Percentiles rank a stretch among this genome's conserved stretches.
Conservation (phyloP, 352 stramenopile species). For the Hyaloperonospora brassicae region DNA sequence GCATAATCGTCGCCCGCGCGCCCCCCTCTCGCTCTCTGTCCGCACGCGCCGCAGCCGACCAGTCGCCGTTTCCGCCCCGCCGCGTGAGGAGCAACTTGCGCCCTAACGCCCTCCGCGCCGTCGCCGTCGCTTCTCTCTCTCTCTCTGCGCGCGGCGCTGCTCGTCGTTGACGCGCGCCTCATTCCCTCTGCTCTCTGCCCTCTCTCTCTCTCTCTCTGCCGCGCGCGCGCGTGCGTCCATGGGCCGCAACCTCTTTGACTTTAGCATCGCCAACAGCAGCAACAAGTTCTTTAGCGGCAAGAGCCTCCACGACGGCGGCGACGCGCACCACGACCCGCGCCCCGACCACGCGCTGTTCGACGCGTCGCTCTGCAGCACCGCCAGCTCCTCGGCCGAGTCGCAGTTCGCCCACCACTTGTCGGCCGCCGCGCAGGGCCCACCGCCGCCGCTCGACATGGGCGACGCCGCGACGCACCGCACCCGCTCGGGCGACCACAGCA, state of each 20-base stretch:
- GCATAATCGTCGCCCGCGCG: not conserved
- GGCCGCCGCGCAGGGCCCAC: not conserved
- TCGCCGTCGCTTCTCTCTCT: too few species aligned
- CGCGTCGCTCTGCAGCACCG: slow-evolving; percentile 25
- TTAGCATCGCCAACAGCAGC: slow-evolving; percentile 33
- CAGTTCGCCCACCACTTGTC: slow-evolving; percentile 1
- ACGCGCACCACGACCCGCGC: not conserved
- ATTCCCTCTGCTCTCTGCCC: not conserved
- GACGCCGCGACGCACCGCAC: slow-evolving; percentile 16
- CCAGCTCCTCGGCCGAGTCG: slow-evolving; percentile 25
- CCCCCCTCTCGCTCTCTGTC: too few species aligned
- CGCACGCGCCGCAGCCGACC: too few species aligned
- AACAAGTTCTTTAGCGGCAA: slow-evolving; percentile 31
- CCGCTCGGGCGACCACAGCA: slow-evolving; percentile 18
- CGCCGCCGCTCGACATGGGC: slow-evolving; percentile 19
- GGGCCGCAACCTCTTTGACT: slow-evolving; percentile 33
- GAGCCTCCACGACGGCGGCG: slow-evolving; percentile 7
- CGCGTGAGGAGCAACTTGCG: too few species aligned
- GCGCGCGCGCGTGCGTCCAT: slow-evolving; percentile 12
- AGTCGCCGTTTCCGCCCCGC: too few species aligned
- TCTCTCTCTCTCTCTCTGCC: not conserved
- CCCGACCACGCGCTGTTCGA: not conserved
- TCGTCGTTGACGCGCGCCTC: not conserved
- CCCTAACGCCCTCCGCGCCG: not conserved
- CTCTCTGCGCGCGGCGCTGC: too few species aligned